These are phyloP conservation scores for Suillus clintonianus DNA, from an alignment of 768 basidiomycete genomes.

Conservation along the genomic window DNA sequence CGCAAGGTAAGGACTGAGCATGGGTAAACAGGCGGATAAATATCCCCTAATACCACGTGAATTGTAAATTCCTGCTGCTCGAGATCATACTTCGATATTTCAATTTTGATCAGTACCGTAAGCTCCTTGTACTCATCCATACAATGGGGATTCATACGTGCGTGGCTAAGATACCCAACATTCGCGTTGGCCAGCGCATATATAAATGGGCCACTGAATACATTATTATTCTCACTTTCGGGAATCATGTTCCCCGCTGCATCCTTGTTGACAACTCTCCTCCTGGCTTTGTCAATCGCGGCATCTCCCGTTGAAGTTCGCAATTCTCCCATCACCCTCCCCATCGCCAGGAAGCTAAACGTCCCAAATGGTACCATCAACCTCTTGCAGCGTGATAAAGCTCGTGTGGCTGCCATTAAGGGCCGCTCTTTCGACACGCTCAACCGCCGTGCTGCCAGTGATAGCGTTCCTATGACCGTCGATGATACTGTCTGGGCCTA, in stretches of 20 bases:
- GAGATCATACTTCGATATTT: neutral
- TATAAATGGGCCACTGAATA: neutral
- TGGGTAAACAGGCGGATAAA: neutral
- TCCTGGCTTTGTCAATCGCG: constrained; percentile 47
- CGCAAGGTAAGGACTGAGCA: neutral
- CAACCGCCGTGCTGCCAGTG: constrained; percentile 12
- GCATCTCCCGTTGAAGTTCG: constrained; percentile 45
- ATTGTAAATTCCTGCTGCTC: neutral
- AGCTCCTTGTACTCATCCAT: neutral
- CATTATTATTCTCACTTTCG: neutral
- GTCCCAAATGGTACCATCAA: constrained; percentile 44
- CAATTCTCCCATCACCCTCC: constrained; percentile 43
- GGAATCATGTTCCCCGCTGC: constrained; percentile 39
- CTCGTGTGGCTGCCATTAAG: constrained; percentile 38
- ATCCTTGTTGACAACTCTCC: constrained; percentile 44
- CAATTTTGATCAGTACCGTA: neutral
- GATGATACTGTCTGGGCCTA: constrained; percentile 34
- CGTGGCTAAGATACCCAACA: neutral
- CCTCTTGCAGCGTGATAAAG: constrained; percentile 51
- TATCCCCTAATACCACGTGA: neutral
- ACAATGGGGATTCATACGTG: neutral
- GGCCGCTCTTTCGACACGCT: neutral
- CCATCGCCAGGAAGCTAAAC: constrained; percentile 55
- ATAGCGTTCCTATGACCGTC: constrained; percentile 38
- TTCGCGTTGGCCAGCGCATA: neutral